Evolutionary conservation across 1,284 basidiomycete species (phyloP).

Genomic region (Xerocomus cyaneibrunnescens): DNA sequence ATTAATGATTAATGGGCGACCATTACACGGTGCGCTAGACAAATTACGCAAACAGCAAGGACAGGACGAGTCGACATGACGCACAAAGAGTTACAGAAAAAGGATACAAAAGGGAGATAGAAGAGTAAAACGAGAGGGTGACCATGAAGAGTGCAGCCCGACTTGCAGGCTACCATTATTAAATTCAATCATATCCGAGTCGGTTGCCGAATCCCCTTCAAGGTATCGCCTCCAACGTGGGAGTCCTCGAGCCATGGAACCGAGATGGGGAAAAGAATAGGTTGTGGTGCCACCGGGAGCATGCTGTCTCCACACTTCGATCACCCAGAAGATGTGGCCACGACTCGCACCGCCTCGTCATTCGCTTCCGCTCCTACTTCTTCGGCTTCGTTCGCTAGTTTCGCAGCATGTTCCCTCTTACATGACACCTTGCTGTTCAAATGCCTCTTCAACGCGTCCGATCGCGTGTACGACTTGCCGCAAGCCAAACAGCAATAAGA

Average conservation of each 20-base stretch:
- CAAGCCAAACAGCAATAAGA: constrained; percentile 26
- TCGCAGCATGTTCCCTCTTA: constrained; percentile 24
- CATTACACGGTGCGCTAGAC: not conserved
- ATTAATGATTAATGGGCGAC: not conserved
- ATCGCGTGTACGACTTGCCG: constrained; percentile 31
- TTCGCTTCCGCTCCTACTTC: constrained; percentile 17
- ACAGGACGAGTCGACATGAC: not conserved
- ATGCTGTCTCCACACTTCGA: constrained; percentile 23
- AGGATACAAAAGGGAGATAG: not conserved
- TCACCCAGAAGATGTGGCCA: constrained; percentile 6
- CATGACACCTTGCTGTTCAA: constrained; percentile 31
- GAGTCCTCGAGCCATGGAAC: not conserved
- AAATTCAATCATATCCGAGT: not conserved
- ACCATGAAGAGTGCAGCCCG: not conserved
- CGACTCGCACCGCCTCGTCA: constrained; percentile 13
- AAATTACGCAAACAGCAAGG: constrained; percentile 1
- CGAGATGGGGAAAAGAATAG: not conserved
- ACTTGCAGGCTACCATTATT: constrained; percentile 9
- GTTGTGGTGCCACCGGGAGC: constrained; percentile 1
- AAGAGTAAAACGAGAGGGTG: not conserved
- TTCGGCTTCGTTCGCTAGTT: constrained; percentile 9
- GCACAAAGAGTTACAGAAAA: no score
- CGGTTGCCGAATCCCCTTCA: not conserved
- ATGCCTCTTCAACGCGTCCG: constrained; percentile 34
- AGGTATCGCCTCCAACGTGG: not conserved